Conservation (phyloP, 2,329 filamentous ascomycete genomes). For the Phyllosticta capitalensis region DNA sequence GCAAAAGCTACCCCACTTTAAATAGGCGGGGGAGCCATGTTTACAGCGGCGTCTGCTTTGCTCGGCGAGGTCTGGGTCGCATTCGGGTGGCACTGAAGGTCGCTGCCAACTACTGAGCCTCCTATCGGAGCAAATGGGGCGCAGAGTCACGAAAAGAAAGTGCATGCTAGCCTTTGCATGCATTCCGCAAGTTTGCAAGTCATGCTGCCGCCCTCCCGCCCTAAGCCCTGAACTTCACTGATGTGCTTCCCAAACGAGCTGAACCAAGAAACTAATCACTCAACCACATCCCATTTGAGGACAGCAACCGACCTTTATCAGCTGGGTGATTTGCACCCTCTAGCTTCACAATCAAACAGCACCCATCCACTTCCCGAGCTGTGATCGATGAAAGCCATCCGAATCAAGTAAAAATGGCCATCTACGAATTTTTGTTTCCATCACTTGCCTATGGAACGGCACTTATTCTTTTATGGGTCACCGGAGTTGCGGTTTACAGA, state of each 20-base stretch:
- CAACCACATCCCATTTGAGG: background rate
- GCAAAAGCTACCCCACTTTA: background rate
- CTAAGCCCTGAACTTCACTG: background rate
- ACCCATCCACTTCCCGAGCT: background rate
- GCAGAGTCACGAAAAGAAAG: background rate
- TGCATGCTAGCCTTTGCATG: background rate
- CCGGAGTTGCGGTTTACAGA: conserved; percentile 5
- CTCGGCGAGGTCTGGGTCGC: background rate
- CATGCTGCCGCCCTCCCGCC: background rate
- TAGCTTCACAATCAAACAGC: background rate
- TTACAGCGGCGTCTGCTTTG: background rate
- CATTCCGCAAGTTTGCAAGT: background rate
- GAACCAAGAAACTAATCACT: background rate
- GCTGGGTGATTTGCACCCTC: background rate
- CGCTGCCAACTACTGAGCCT: too few relatives aligned
- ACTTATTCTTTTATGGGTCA: background rate
- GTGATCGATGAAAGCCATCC: background rate
- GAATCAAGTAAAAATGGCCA: background rate
- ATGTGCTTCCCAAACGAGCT: background rate
- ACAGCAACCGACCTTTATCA: background rate
- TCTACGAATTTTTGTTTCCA: background rate
- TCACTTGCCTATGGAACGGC: background rate
- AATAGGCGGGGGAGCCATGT: background rate
- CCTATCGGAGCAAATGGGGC: background rate
- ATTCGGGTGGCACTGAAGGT: background rate